phyloP scores from a whole-genome alignment of 495 filamentous ascomycete genomes.

The Penicillium arizonense region DNA sequence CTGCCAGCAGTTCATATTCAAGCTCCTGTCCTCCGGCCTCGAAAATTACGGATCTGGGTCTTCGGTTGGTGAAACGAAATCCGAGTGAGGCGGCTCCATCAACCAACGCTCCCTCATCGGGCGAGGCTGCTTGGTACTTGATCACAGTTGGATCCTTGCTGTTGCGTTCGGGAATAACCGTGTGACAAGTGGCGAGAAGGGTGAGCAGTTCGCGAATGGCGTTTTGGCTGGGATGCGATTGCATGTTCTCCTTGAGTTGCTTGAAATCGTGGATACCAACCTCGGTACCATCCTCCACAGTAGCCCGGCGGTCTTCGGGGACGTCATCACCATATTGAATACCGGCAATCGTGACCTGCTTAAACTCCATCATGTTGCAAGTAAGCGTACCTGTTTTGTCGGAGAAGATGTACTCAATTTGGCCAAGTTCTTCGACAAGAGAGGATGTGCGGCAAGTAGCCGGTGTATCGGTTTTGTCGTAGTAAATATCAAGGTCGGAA shows the following conservation, averaged over 20 bases:
- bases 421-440: constrained; percentile 94
- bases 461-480: constrained; percentile 91
- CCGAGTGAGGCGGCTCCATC: constrained; percentile 85
- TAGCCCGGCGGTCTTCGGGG: constrained; percentile 85
- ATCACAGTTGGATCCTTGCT: constrained; percentile 75
- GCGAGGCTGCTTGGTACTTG: constrained; percentile 97
- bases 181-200: constrained; percentile 89
- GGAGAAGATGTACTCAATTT: constrained; percentile 98
- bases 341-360: constrained; percentile 87
- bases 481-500: constrained; percentile 96
- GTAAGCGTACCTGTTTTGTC: constrained; percentile 99
- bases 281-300: constrained; percentile 69
- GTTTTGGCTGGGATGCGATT: constrained; percentile 61
- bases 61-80: constrained; percentile 87
- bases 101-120: constrained; percentile 94
- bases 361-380: constrained; percentile 99
- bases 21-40: constrained; percentile 65
- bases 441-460: constrained; percentile 95
- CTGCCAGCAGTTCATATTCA: constrained; percentile 89
- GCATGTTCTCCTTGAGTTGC: constrained; percentile 68
- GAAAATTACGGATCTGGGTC: constrained; percentile 81
- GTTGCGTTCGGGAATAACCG: constrained; percentile 88
- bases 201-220: constrained; percentile 89
- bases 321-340: constrained; percentile 93
- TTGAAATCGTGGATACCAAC: constrained; percentile 88